Evolutionary conservation across 2,329 filamentous ascomycete genomes (phyloP).

Genomic region (Colletotrichum sp.): DNA sequence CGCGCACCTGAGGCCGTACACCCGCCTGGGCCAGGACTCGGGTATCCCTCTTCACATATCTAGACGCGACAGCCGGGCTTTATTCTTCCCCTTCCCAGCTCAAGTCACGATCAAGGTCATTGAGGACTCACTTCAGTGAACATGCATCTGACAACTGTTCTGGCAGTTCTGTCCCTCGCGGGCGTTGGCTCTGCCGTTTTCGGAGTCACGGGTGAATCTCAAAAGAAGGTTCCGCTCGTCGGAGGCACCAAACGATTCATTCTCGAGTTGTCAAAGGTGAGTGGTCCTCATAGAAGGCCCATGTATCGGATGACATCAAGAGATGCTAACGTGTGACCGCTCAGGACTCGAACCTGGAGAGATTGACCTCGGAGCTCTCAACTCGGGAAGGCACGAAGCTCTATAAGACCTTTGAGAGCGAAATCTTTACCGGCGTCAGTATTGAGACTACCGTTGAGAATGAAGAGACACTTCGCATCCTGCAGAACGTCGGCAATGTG

Average conservation of each 20-base stretch:
- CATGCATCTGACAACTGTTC: neutral
- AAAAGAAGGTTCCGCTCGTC: neutral
- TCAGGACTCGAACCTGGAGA: neutral
- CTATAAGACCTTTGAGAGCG: slow-evolving; percentile 7
- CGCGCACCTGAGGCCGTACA: neutral
- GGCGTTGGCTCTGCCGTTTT: neutral
- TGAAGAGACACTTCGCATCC: neutral
- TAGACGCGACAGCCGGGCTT: neutral
- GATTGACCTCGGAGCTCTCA: neutral
- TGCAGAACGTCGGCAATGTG: slow-evolving; percentile 10
- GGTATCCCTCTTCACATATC: neutral
- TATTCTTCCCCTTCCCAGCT: neutral
- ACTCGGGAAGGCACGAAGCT: neutral
- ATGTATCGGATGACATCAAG: accelerated
- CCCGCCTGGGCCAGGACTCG: neutral
- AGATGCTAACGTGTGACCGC: neutral
- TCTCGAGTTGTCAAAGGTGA: slow-evolving; percentile 7
- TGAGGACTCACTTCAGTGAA: neutral
- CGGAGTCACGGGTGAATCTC: neutral
- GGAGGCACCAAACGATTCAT: slow-evolving; percentile 9
- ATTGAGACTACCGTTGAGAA: neutral
- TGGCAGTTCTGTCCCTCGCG: neutral
- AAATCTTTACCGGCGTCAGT: slow-evolving; percentile 18
- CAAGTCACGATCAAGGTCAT: too few species aligned
- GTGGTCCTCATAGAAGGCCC: neutral